Evolutionary conservation across 805 yeast genomes (phyloP).

Genomic region (Lipomyces kockii): DNA sequence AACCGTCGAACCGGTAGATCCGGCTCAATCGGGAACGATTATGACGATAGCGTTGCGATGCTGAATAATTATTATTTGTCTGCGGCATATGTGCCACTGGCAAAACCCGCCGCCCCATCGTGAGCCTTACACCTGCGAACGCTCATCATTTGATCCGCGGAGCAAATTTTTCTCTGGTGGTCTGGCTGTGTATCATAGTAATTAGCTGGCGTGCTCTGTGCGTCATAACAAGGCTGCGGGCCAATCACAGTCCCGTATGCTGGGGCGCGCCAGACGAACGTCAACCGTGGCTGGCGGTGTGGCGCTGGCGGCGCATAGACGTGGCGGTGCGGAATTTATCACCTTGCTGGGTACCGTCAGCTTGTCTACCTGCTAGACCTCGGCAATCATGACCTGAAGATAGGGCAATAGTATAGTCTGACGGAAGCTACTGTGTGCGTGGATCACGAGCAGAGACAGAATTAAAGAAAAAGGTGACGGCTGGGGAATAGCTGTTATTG

Average conservation of each 20-base stretch:
- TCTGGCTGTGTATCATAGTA: background rate
- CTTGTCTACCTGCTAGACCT: background rate
- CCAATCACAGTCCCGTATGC: background rate
- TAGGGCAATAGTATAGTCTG: background rate
- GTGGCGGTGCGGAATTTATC: background rate
- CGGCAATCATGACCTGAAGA: background rate
- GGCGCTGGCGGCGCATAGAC: constrained; percentile 10
- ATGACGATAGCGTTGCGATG: background rate
- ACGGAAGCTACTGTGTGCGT: background rate
- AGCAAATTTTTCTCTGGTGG: background rate
- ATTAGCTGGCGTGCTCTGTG: no score
- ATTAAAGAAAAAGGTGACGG: background rate
- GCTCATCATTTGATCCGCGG: background rate
- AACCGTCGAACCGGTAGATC: background rate
- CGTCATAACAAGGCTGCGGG: background rate
- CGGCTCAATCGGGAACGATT: background rate
- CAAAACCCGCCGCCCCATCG: background rate
- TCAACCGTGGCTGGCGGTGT: constrained; percentile 5
- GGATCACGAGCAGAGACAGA: background rate
- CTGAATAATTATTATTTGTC: background rate
- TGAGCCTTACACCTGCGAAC: background rate
- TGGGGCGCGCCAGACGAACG: background rate
- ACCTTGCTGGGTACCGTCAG: background rate
- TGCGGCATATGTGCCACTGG: background rate
- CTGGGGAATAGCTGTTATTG: background rate